Base-by-base conservation (phyloP, 371 early-diverging fungal genomes). In the Choanephora cucurbitarum region DNA sequence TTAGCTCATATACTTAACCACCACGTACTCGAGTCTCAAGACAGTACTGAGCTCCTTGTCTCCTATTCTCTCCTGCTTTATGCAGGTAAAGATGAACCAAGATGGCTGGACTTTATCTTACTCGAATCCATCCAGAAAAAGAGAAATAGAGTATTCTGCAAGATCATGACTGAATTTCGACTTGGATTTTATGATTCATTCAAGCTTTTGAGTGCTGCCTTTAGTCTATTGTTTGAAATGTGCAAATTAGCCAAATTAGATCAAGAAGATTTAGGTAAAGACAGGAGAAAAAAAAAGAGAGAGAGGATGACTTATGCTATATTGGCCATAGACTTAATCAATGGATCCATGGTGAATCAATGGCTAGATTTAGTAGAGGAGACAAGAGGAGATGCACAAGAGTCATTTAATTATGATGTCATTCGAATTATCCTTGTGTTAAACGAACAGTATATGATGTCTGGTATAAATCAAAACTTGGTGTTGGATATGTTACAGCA, bases 361-460 rank as follows among this genome's bases (percentile, higher is more conserved):
- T 67, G 91, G 32, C 66, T 89, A 31, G 85, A 89, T 60, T 66
- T 86, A n/a, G 83, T 93, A 4, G 92, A 91, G 62, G 70, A 67
- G 6, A 88, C 85, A 53, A 78, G 86, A 22, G 70, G 75, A 6
- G 86, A 87, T 45, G 81, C 78, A 10, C 83, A 84, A 45, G 92
- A 91, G 55, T 70, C 75, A 2, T 83, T 90, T 62, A 90, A 91
- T 57, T 86, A 89, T 69, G 78, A 83, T 8, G 62, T 83, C 22
- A 90, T 92, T 50, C 78, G 82, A 52, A 68, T 91, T 18, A 58
- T 92, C 0, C 64, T 85, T 48, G 82, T 87, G 45, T 75, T 87
- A 49, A 89, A 88, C 53, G 83, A 86, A 56, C 92, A 91, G 58
- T 87, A 80, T 55, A 79, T 84, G 79, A 82, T 80, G 79, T 68